A percentile compares a stretch with the other conserved stretches of the same genome.
phyloP scores from a whole-genome alignment of 768 basidiomycete species.

The Porphyrellus cyaneotinctus region DNA sequence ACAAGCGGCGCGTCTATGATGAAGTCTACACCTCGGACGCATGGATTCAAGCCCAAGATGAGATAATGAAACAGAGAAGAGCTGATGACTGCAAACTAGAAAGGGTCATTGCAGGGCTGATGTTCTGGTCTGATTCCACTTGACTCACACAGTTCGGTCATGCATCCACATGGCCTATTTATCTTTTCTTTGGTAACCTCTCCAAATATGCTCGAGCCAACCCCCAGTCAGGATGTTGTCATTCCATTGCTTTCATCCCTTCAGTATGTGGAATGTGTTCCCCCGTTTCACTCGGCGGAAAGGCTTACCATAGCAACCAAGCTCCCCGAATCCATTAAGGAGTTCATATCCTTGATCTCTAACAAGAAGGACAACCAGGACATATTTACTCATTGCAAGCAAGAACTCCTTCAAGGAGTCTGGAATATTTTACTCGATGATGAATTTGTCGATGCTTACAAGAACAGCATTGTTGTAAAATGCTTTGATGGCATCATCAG shows the following conservation, averaged over 20 bases:
- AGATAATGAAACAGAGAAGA: no score
- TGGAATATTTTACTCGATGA: not conserved
- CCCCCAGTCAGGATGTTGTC: conserved; percentile 7
- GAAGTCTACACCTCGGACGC: not conserved
- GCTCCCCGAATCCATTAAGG: not conserved
- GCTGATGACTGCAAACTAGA: not conserved
- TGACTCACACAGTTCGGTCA: conserved; percentile 10
- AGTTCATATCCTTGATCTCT: not conserved
- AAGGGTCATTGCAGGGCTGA: conserved; percentile 11
- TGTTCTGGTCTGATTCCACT: conserved; percentile 16
- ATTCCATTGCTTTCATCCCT: conserved; percentile 24
- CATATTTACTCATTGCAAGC: not conserved
- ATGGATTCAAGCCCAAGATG: not conserved
- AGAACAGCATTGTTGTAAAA: not conserved
- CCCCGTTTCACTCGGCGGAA: not conserved
- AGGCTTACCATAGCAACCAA: not conserved
- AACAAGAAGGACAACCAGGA: not conserved
- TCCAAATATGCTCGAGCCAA: conserved; percentile 6
- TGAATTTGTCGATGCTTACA: not conserved
- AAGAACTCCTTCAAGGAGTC: not conserved
- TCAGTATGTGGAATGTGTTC: conserved; percentile 6
- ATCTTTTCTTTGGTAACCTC: not conserved
- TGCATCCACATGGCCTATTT: conserved; percentile 13
- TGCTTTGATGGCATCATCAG: not conserved
- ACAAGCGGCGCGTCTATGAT: not conserved